Evolutionary conservation across 2,329 filamentous ascomycete genomes (phyloP), one percentile per base, ranked within the genome.

Genomic region (Pestalotiopsis sp.): DNA sequence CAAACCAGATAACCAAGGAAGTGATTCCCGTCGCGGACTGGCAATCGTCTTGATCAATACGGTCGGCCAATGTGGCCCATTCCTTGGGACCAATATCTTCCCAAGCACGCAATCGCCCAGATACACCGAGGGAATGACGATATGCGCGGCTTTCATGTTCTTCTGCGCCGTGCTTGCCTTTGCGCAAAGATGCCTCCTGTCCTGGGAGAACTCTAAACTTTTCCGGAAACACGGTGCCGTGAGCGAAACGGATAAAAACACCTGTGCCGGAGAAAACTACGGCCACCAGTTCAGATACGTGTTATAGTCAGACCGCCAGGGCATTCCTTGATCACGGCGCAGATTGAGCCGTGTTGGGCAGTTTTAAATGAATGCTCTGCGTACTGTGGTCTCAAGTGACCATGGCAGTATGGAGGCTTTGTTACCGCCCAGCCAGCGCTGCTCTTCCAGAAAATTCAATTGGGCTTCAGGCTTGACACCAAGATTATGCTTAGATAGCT

Each of bases 71-170:
- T 75, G 72, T 41, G 75, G 75, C 20, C 73, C 75, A 2, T 74
- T 77, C 25, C 59, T 76, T 9, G 74, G 74, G 20, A 75, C 70
- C 27, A 75, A 72, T 11, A 64, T 76, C 59, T 76, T 74, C 20
- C 71, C 73, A 11, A 67, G 70, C 3, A 67, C 23, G 0, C 52
- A 74, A 12, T 68, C 38, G 11, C 74, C 74, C 5, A 65, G 71
- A 31, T 76, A 73, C 45, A 49, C 74, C 17, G 64, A 73, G 63
- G 74, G 74, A 4, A 75, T 75, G 74, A 72, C 68, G 36, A 68
- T 76, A 49, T 76, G 74, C n/a, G 74, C 74, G 38, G 74, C 71
- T 11, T 74, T 75, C 69, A 75, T 76, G 74, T 75, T 76, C 63
- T 73, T 75, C 59, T 72, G 69, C 6, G 73, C 74, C 3, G 12